Conservation (phyloP, 2,329 filamentous ascomycete genomes). For the Colletotrichum spaethianum region DNA sequence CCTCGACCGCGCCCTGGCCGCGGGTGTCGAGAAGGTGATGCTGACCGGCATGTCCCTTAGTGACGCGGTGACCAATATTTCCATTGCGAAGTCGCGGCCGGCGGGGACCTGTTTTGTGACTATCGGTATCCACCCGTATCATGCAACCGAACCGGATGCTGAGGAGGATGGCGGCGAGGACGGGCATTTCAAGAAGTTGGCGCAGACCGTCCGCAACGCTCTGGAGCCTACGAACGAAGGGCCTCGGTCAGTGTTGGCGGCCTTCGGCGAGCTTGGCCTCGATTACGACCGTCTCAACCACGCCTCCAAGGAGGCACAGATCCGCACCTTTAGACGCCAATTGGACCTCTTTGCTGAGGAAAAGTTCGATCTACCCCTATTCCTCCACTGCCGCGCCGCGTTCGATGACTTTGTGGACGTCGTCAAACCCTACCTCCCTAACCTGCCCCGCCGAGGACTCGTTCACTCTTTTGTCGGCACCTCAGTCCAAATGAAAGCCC, state of each 20-base stretch:
- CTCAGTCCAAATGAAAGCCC: slow-evolving; percentile 54
- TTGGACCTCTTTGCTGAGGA: slow-evolving; percentile 55
- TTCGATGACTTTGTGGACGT: slow-evolving; percentile 59
- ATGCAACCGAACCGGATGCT: slow-evolving; percentile 59
- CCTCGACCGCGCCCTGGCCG: slow-evolving; percentile 57
- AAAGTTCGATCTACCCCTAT: slow-evolving; percentile 53
- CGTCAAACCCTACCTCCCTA: slow-evolving; percentile 55
- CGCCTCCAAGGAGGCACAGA: slow-evolving; percentile 58
- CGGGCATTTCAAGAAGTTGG: slow-evolving; percentile 46
- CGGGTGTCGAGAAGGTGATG: slow-evolving; percentile 59
- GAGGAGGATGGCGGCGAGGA: slow-evolving; percentile 44
- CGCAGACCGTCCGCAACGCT: slow-evolving; percentile 43
- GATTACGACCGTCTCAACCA: slow-evolving; percentile 63
- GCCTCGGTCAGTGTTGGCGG: slow-evolving; percentile 52
- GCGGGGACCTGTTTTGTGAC: slow-evolving; percentile 57
- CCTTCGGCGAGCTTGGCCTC: slow-evolving; percentile 65
- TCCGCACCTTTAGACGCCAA: slow-evolving; percentile 57
- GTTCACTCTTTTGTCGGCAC: slow-evolving; percentile 59
- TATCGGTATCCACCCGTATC: slow-evolving; percentile 66
- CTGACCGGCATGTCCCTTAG: slow-evolving; percentile 55
- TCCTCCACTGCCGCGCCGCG: slow-evolving; percentile 58
- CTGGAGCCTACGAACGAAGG: slow-evolving; percentile 21
- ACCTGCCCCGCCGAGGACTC: slow-evolving; percentile 53
- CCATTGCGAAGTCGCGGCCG: slow-evolving; percentile 48
- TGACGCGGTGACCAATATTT: slow-evolving; percentile 48